Evolutionary conservation across 306 rosid genomes (phyloP).

Genomic region (cucumber (Cucumis sativus)): Cucumber_9930_V3 NC_026656.2:2818501-2819000

Average conservation of each 20-base stretch:
- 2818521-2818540: neutral
- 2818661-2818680: constrained; percentile 23
- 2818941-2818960: neutral
- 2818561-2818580: neutral
- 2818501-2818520: neutral
- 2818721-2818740: constrained; percentile 23
- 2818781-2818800: constrained; percentile 54
- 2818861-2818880: neutral
- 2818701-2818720: constrained; percentile 35
- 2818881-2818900: neutral
- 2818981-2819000: neutral
- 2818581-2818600: neutral
- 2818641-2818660: constrained; percentile 29
- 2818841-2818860: neutral
- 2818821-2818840: constrained; percentile 32
- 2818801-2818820: constrained; percentile 40
- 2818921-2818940: neutral
- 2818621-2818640: neutral
- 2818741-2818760: constrained; percentile 39
- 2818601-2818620: neutral
- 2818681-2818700: constrained; percentile 21
- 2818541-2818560: neutral
- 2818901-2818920: neutral
- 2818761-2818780: constrained; percentile 55
- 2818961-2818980: neutral